Percentiles rank a stretch among this genome's conserved stretches.
Evolutionary conservation across 1,284 basidiomycete species (phyloP).

Genomic region (Thelephora terrestris): DNA sequence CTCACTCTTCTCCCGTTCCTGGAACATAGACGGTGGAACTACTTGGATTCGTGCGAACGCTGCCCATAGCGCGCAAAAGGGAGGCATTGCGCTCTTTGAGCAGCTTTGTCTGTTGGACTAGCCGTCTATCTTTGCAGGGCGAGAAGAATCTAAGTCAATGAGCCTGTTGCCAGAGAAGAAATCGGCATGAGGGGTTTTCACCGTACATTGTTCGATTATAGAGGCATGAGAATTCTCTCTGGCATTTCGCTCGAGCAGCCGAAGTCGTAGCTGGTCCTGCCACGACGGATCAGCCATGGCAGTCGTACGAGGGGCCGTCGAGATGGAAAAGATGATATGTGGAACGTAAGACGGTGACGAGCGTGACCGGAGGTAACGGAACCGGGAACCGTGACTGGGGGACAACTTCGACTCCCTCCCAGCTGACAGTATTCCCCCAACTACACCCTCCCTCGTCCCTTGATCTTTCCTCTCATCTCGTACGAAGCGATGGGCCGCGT

Average conservation of each 20-base stretch:
- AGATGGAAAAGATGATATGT: constrained; percentile 1
- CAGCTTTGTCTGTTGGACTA: constrained; percentile 82
- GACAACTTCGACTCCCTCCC: constrained; percentile 14
- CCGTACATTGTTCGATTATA: constrained; percentile 79
- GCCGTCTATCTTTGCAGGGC: constrained; percentile 61
- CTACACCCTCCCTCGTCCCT: constrained; percentile 6
- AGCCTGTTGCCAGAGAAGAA: constrained; percentile 9
- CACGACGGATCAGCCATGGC: constrained; percentile 70
- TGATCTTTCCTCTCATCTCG: background rate
- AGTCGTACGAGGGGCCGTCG: constrained; percentile 2
- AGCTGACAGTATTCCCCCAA: constrained; percentile 3
- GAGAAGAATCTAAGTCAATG: constrained; percentile 7
- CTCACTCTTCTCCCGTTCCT: constrained; percentile 66
- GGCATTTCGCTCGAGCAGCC: constrained; percentile 69
- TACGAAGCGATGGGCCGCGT: constrained; percentile 65
- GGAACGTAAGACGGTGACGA: constrained; percentile 5
- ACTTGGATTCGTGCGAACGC: constrained; percentile 55
- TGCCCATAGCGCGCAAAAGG: constrained; percentile 68
- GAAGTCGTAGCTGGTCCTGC: constrained; percentile 68
- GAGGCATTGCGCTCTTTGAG: constrained; percentile 85
- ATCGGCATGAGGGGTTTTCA: constrained; percentile 18
- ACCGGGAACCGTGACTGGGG: constrained; percentile 8
- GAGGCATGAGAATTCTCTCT: constrained; percentile 69
- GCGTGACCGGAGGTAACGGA: constrained; percentile 12
- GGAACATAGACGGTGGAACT: constrained; percentile 53